Base-by-base conservation (phyloP, 2,329 filamentous ascomycete species). In the Aspergillus eucalypticola region DNA sequence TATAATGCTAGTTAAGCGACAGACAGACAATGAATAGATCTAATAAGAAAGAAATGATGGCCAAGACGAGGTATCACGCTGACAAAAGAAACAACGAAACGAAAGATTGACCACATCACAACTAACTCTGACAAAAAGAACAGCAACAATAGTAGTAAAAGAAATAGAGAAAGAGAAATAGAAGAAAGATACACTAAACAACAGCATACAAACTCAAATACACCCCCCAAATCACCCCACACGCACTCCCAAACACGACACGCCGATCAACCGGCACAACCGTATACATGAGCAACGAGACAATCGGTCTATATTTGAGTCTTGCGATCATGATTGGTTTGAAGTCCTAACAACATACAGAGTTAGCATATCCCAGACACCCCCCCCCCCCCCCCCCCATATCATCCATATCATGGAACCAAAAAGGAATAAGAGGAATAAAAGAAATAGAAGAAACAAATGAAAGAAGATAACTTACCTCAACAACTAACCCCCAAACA, bases 181-280 rank as follows among this genome's bases (percentile, higher is more conserved):
- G 3, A 6, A 50, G 41, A 15, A 39, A 58, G 39, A 27, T 6
- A 27, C 49, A 56, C 51, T 11, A 76, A 64, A 69, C 66, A 23
- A 76, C 79, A 39, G 82, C 83, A 64, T 86, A 75, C 69, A 92
- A 76, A 71, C 89, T 91, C 76, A 93, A 79, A 73, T 90, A 93
- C 44, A 92, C 81, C 0, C 88, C 88, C 90, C 90, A 94, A 13
- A 80, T 83, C 23, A 94, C 81, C 5, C 90, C 90, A 17, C 89
- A 89, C 54, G 89, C 73, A 65, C 87, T 86, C n/a, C 87, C 89
- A 62, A 92, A 84, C 35, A 93, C 76, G 54, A 90, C 88, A 39
- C 90, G 82, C 55, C 83, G 83, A 69, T 92, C 84, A 3, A 92
- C 85, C n/a, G 88, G 90, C 64, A 90, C 83, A 61, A 92, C 78